Base-by-base conservation (phyloP, 139 green algal genomes). In the Pleodorina starrii region DNA sequence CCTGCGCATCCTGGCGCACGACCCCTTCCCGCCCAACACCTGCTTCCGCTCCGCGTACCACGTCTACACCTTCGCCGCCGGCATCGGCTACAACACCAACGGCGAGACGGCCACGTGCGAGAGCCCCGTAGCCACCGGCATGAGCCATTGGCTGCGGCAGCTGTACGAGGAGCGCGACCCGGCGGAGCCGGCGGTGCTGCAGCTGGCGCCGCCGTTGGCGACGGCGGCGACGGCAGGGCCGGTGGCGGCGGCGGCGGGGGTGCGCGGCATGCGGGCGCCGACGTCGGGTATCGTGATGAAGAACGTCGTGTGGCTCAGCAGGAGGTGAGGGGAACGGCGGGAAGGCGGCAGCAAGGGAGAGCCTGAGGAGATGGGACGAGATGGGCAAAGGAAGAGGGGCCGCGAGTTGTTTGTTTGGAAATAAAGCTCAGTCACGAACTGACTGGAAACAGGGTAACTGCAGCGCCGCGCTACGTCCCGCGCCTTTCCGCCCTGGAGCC, bases 231-330 rank as follows among this genome's bases (percentile, higher is more conserved):
- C 63, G 38, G 79, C 79, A 21, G 79, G 79, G 1, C 79, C 79
- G 36, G 79, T 66, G 5, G 57, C 79, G 14, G 79, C 79, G 25
- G 79, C 79, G 27, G 79, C 79, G 16, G 57, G 79, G 16, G 0
- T 86, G 11, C 42, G 35, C 1, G 79, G 79, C 32, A 54, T 86
- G 57, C 57, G 79, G 38, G 12, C 59, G 2, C 60, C 81, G 5
- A 63, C 81, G 0, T 68, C 40, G 11, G 81, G 81, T 19, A 46
- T 87, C n/a, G 60, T 87, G 6, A 35, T 87, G 29, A 87, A 87
- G 81, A 87, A 87, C 59, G 81, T 87, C 29, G 81, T 87, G 27
- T 87, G 81, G 81, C 81, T 87, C 0, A 87, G 81, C 60, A 54
- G 81, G 14, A 77, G 60, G 81, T 87, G 32, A 40, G 79, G n/a